Evolutionary conservation across 805 yeast genomes (phyloP), one percentile per base, ranked within the genome.

Genomic region (Starmerella bombicola): DNA sequence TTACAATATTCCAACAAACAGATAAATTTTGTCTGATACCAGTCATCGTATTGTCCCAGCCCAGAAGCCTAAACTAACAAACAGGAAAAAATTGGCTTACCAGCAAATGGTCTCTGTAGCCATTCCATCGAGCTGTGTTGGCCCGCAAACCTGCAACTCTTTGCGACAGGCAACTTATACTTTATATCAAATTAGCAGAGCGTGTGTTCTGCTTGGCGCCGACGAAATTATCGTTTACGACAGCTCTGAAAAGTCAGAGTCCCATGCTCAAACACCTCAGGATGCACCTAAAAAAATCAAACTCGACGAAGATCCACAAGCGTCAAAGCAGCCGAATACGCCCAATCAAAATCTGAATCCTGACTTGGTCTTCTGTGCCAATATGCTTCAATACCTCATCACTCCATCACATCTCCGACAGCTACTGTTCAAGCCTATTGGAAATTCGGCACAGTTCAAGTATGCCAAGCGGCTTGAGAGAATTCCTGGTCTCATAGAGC

Each of bases 331-430:
- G n/a, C n/a, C n/a, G n/a, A n/a, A n/a, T n/a, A n/a, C n/a, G n/a
- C n/a, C n/a, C n/a, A n/a, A n/a, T n/a, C 42, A 50, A 3, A 48
- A 42, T 4, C 40, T 39, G 13, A 52, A 38, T 16, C 36, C 17
- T 22, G 37, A 22, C 7, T 40, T 37, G 17, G 37, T 15, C 15
- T 22, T 39, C 18, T 32, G 50, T 1, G 85, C 88, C 1, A 65
- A 77, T 1, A 64, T 85, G 30, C 62, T 85, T 42, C 93, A 83
- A 55, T 84, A 65, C 55, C 82, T 82, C 54, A 74, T 84, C 13
- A 84, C 95, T 0, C 95, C 95, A 1, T 80, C 83, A 36, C 82
- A 85, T 55, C 65, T 85, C 32, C 71, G 76, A 16, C 76, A 77
- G 45, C 60, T 76, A 2, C 67, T 78, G 4, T 82, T 84, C 63